phyloP scores from a whole-genome alignment of 805 yeast species.

The Kuraishia ogatae region DNA sequence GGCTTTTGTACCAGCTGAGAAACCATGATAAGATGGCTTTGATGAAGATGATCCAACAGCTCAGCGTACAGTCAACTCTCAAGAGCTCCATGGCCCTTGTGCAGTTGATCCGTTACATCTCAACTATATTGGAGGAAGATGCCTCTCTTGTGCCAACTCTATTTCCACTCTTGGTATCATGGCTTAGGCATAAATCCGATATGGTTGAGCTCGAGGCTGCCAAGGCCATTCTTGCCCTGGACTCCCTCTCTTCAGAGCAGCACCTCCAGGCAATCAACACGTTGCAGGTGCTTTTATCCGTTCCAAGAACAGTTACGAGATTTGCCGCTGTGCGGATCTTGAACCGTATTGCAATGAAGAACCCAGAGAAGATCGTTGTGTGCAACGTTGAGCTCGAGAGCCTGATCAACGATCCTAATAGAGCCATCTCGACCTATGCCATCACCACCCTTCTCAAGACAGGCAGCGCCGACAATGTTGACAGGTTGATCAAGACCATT shows the following conservation, averaged over 20 bases:
- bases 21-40: constrained; percentile 92
- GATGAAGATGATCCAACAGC: constrained; percentile 79
- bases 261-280: constrained; percentile 64
- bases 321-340: constrained; percentile 91
- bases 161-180: constrained; percentile 55
- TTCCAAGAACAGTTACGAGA: constrained; percentile 83
- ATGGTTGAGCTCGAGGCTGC: constrained; percentile 91
- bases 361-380: constrained; percentile 69
- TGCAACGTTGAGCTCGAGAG: constrained; percentile 83
- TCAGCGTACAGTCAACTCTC: constrained; percentile 45
- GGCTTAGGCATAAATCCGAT: constrained; percentile 76
- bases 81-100: constrained; percentile 78
- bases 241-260: constrained; percentile 52
- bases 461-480: constrained; percentile 84
- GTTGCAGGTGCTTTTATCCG: constrained; percentile 69
- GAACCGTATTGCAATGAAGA: constrained; percentile 73
- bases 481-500: constrained; percentile 80
- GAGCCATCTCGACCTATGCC: constrained; percentile 93
- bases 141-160: constrained; percentile 49
- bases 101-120: constrained; percentile 76
- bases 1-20: constrained; percentile 78
- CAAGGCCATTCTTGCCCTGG: constrained; percentile 54
- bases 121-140: constrained; percentile 66
- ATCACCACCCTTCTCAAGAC: constrained; percentile 94
- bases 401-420: constrained; percentile 78